Percentiles rank a stretch among this genome's conserved stretches.
Conservation (phyloP, 371 early-diverging fungal species). For the Conidiobolus incongruus region DNA sequence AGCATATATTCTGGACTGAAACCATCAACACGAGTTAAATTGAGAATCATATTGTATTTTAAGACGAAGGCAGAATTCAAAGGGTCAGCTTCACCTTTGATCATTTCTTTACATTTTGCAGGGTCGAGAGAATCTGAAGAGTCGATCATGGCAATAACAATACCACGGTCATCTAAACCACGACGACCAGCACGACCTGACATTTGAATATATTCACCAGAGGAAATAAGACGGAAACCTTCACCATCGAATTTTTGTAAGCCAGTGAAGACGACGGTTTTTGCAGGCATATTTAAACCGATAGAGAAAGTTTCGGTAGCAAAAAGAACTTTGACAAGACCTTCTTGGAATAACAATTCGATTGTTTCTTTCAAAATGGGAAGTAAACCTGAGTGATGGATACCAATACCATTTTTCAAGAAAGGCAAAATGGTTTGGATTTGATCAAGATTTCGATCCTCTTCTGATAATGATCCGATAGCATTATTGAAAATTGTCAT, state of each 20-base stretch:
- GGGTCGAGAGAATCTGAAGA: constrained; percentile 82
- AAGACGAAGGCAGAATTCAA: constrained; percentile 95
- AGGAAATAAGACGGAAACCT: constrained; percentile 61
- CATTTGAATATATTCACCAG: constrained; percentile 99
- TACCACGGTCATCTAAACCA: constrained; percentile 96
- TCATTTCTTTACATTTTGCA: constrained; percentile 75
- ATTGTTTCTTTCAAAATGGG: constrained; percentile 99
- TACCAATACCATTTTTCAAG: constrained; percentile 92
- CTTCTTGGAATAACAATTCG: constrained; percentile 99
- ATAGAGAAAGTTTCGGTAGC: constrained; percentile 99
- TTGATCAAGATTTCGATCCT: constrained; percentile 87
- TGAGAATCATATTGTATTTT: constrained; percentile 98
- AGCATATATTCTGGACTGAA: constrained; percentile 90
- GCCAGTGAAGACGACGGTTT: constrained; percentile 96
- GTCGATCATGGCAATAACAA: constrained; percentile 93
- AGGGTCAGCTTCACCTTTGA: constrained; percentile 82
- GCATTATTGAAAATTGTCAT: constrained; percentile 83
- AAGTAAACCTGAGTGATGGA: constrained; percentile 98
- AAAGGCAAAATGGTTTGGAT: constrained; percentile 90
- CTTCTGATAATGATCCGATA: constrained; percentile 67
- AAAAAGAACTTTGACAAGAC: constrained; percentile 94
- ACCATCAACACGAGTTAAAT: constrained; percentile 93
- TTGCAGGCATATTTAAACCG: constrained; percentile 99
- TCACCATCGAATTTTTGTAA: constrained; percentile 97
- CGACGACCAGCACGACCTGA: constrained; percentile 94